Evolutionary conservation across 192 early-diverging fungal species (phyloP).

Genomic region (Allomyces arbusculus): DNA sequence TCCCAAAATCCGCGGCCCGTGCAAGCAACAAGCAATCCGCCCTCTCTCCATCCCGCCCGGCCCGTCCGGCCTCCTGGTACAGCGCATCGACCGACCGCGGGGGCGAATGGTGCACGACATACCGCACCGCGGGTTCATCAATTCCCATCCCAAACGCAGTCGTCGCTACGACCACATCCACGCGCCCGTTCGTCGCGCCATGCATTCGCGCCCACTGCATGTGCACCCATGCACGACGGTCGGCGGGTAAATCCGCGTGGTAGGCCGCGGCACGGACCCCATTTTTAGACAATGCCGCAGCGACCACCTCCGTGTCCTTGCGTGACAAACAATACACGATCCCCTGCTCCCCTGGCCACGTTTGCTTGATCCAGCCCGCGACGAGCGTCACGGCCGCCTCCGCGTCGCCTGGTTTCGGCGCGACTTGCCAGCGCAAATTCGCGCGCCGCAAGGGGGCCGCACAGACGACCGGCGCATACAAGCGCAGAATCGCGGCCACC

Average conservation of each 20-base stretch:
- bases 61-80: constrained; percentile 56
- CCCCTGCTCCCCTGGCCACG: constrained; percentile 25
- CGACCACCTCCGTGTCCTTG: constrained; percentile 35
- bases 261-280: constrained; percentile 37
- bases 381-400: constrained; percentile 23
- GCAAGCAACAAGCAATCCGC: constrained; percentile 52
- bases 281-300: constrained; percentile 19
- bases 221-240: constrained; percentile 16
- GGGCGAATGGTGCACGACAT: constrained; percentile 22
- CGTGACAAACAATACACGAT: constrained; percentile 51
- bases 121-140: constrained; percentile 23
- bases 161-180: constrained; percentile 24
- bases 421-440: constrained; percentile 41
- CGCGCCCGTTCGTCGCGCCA: constrained; percentile 1
- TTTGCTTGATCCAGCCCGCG: constrained; percentile 28
- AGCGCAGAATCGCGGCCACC: constrained; percentile 27
- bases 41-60: constrained; percentile 43
- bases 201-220: constrained; percentile 10
- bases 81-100: constrained; percentile 32
- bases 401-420: constrained; percentile 18
- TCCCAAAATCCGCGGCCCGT: constrained; percentile 24
- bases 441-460: constrained; percentile 6
- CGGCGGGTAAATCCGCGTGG: constrained; percentile 39
- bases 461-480: constrained; percentile 7
- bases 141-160: constrained; percentile 32